Evolutionary conservation across 2,329 filamentous ascomycete genomes (phyloP), one percentile per base, ranked within the genome.

Genomic region (Torrubiella hemipterigena): DNA sequence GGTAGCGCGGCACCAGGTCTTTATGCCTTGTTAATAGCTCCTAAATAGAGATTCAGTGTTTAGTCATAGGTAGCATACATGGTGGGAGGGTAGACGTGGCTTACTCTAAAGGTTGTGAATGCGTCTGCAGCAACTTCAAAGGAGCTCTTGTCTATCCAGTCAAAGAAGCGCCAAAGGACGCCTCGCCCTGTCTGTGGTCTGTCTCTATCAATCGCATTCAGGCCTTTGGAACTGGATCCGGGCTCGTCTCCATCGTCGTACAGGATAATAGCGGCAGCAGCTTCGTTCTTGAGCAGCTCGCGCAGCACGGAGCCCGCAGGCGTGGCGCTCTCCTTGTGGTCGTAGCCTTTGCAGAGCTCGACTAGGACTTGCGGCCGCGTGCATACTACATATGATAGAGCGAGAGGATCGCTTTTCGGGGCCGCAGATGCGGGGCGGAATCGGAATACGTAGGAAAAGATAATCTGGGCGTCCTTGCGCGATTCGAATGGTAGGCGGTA

Each of bases 41-140:
- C 85, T 93, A 42, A 8, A 22, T 13, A 5, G 8, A 22, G 11
- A 15, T 35, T 43, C 35, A 42, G 37, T 22, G 18, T 26, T 30
- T n/a, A n/a, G 14, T 27, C 24, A 20, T 9, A 9, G 27, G 17
- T 17, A 14, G 4, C 7, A 15, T n/a, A 16, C 19, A 29, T 19
- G 11, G 25, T 6, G 13, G 12, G 21, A 4, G 17, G 10, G 25
- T 24, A 26, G 15, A 30, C 36, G 11, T 4, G 21, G 42, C 73
- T 47, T 69, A 94, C 84, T 54, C 89, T 73, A 58, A 98, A 98
- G 5, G 89, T 96, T 36, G 87, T 94, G 55, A 98, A 98, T 2
- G 91, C 89, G 63, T 98, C 91, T 19, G 91, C 89, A 46, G 86
- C 87, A 42, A 96, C 84, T 62, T 98, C 91, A 49, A 98, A 98